Evolutionary conservation across 2,329 filamentous ascomycete genomes (phyloP).

Genomic region (Dactylellina parvicollis): DNA sequence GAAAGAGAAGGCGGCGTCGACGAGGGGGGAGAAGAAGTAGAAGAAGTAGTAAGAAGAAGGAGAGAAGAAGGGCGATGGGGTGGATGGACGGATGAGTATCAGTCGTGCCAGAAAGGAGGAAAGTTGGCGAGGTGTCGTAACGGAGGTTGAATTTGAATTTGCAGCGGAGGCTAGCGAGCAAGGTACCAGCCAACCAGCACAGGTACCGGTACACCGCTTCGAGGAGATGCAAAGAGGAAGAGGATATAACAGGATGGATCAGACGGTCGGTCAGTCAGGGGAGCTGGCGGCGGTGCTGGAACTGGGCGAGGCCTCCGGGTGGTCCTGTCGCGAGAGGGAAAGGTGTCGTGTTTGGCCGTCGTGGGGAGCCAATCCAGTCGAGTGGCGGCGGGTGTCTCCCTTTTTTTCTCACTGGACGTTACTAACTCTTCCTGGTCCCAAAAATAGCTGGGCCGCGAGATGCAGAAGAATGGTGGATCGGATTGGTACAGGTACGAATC

Average conservation of each 20-base stretch:
- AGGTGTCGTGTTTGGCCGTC: slow-evolving; percentile 18
- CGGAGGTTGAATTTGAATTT: slow-evolving; percentile 44
- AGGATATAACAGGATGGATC: background rate
- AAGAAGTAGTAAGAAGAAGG: background rate
- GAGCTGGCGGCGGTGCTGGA: background rate
- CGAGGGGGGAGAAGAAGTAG: background rate
- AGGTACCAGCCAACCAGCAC: slow-evolving; percentile 8
- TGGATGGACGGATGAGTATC: background rate
- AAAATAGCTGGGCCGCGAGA: slow-evolving; percentile 42
- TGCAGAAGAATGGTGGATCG: background rate
- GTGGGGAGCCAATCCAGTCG: slow-evolving; percentile 15
- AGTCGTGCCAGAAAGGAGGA: slow-evolving; percentile 6
- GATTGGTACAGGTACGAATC: background rate
- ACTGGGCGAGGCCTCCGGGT: background rate
- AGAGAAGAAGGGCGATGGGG: background rate
- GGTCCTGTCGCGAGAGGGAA: background rate
- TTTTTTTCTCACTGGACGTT: slow-evolving; percentile 7
- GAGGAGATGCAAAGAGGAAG: background rate
- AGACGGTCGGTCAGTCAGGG: background rate
- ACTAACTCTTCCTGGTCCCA: slow-evolving; percentile 5
- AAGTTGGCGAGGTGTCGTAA: slow-evolving; percentile 22
- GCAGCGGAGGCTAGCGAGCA: slow-evolving; percentile 16
- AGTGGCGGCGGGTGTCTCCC: slow-evolving; percentile 7
- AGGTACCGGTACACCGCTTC: background rate
- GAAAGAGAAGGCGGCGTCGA: background rate